Evolutionary conservation across 2,329 filamentous ascomycete species (phyloP).

Genomic region (Aureobasidium melanogenum): DNA sequence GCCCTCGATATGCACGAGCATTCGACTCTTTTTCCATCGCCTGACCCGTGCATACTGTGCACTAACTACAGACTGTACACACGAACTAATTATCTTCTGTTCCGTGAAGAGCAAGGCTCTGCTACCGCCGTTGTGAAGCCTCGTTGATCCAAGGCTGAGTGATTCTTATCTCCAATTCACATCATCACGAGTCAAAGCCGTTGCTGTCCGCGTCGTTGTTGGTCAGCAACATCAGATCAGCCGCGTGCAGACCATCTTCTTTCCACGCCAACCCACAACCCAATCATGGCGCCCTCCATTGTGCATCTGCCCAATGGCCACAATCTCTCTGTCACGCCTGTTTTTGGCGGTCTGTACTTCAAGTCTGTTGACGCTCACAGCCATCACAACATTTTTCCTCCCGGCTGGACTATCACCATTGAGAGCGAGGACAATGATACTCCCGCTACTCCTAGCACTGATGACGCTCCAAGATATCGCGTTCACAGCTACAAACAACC

Average conservation of each 20-base stretch:
- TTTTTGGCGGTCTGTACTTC: slow-evolving; percentile 89
- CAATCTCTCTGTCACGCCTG: slow-evolving; percentile 67
- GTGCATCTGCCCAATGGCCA: slow-evolving; percentile 82
- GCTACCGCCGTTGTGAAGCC: neutral
- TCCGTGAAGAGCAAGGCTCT: neutral
- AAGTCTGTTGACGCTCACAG: slow-evolving; percentile 67
- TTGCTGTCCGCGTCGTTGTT: neutral
- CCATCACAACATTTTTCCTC: slow-evolving; percentile 63
- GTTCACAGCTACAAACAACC: slow-evolving; percentile 63
- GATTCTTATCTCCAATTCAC: neutral
- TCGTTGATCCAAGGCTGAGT: neutral
- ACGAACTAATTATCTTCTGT: neutral
- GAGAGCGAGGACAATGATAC: slow-evolving; percentile 54
- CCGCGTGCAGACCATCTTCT: neutral
- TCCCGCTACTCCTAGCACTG: slow-evolving; percentile 10
- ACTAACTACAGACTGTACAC: neutral
- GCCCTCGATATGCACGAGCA: neutral
- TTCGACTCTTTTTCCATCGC: neutral
- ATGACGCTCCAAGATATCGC: slow-evolving; percentile 28
- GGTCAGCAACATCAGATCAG: neutral
- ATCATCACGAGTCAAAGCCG: slow-evolving; percentile 1
- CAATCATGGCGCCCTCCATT: slow-evolving; percentile 28
- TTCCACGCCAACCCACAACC: neutral
- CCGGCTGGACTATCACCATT: slow-evolving; percentile 84
- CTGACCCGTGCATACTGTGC: neutral